Evolutionary conservation across 1,284 basidiomycete species (phyloP), one percentile per base, ranked within the genome.

Genomic region (Cryptococcus maquisensis): DNA sequence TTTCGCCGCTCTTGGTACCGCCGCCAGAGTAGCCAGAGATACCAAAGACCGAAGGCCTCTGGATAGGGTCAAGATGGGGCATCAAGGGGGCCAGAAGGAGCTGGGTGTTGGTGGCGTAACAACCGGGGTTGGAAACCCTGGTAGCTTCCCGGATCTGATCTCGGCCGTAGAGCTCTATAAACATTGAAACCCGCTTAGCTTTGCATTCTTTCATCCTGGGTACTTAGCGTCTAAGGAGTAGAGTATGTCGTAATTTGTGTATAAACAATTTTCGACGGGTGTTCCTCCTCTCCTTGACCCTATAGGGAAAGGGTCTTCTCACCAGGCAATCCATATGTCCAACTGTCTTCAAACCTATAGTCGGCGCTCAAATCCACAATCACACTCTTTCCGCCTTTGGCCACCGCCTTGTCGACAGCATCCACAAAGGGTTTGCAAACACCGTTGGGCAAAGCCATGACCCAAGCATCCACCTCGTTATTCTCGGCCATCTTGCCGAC

Each of bases 301-400:
- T 65, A 71, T 43, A 20, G 44, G 36, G 46, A 54, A 52, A 56
- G 18, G 64, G 73, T 71, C 71, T 68, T 78, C 93, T 89, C 84
- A 98, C 96, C 95, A 78, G 96, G 95, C 78, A 99, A 85, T 67
- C 95, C 95, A 73, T 99, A 99, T 59, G 88, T 90, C 95, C 95
- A 99, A 48, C 83, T 86, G 46, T 85, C 80, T 80, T 97, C 91
- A 74, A 98, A 98, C 56, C 95, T 81, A 76, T 93, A 93, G 78
- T 99, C 95, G 41, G 95, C 96, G 65, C 90, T 85, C 60, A 99
- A 79, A 73, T 99, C 95, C 46, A 98, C 87, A 49, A 98, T 81
- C 39, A 88, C 90, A 41, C 78, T 71, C 70, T 81, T 83, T 44
- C 75, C 79, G 58, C 70, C 81, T 72, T 83, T 83, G 60, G 75